Conservation (phyloP, 306 rosid genomes). For the Malus sieversii region DNA sequence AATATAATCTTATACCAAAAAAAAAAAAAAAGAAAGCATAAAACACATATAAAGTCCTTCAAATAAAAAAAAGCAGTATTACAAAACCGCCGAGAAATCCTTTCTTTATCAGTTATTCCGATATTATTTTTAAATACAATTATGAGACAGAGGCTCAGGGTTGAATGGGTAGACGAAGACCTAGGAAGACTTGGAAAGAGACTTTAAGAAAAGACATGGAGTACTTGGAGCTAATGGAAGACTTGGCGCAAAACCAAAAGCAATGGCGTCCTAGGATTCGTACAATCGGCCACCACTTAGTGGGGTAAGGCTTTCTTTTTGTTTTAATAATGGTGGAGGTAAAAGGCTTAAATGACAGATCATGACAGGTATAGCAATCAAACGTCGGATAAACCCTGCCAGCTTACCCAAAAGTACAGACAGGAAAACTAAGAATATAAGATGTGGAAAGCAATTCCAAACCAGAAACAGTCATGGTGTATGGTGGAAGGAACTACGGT, state of each 20-base stretch:
- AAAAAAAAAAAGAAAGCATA: not conserved
- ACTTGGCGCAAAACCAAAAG: too few relatives aligned
- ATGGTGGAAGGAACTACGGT: not conserved
- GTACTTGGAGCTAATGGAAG: too few relatives aligned
- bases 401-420: not conserved
- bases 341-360: not conserved
- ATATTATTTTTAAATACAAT: not conserved
- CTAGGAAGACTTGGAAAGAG: too few relatives aligned
- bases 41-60: not conserved
- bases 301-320: too few relatives aligned
- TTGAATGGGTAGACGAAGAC: too few relatives aligned
- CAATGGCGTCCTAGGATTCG: too few relatives aligned
- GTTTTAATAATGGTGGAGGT: not conserved
- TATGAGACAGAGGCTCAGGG: too few relatives aligned
- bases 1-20: not conserved
- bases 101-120: not conserved
- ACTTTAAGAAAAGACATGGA: too few relatives aligned
- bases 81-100: not conserved
- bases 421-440: not conserved
- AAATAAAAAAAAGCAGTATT: too few relatives aligned
- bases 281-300: too few relatives aligned
- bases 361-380: not conserved
- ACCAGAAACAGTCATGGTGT: not conserved
- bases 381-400: not conserved
- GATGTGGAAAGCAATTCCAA: not conserved